Evolutionary conservation across 1,284 basidiomycete species (phyloP), one percentile per base, ranked within the genome.

Genomic region (Xerocomus amazonicus): DNA sequence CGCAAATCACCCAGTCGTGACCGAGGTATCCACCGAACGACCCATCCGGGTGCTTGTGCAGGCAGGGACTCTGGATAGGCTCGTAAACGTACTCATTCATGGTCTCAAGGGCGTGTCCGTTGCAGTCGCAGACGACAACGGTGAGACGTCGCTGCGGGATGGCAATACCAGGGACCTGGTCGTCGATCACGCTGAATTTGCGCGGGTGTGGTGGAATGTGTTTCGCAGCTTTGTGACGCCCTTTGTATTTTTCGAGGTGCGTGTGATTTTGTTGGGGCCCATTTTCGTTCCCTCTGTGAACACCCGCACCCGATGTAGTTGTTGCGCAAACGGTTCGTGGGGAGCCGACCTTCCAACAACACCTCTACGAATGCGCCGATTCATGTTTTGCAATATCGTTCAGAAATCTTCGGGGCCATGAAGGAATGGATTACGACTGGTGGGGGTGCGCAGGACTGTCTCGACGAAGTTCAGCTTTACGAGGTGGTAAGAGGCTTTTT

Each of bases 151-250:
- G 0, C 65, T 91, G 38, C 72, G 79, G 31, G 84, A 87, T 53
- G 79, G 80, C 8, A 84, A 80, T 68, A 84, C 83, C 1, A 71
- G 87, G 35, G 81, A 86, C 41, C 70, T 91, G 31, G 70, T 79
- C 19, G 75, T 91, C 9, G 88, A 91, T 66, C 77, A 81, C 43
- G 71, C 63, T 3, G 87, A 90, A 59, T 91, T 87, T 68, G 74
- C 80, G 0, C 73, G 73, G 34, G 76, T 87, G 4, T 92, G 89
- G 85, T 92, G 89, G 86, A 81, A 78, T 52, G 78, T 81, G 14
- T 91, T 85, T 62, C 75, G 89, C 38, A 89, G 84, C 58, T 90
- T 91, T 57, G 77, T 90, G 9, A 82, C 84, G 0, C 88, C 89
- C 0, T 67, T 85, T 19, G 84, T 86, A 1, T 84, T 92, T 58